phyloP scores from a whole-genome alignment of 2,329 filamentous ascomycete species.

The Verticillium zaregamsianum region DNA sequence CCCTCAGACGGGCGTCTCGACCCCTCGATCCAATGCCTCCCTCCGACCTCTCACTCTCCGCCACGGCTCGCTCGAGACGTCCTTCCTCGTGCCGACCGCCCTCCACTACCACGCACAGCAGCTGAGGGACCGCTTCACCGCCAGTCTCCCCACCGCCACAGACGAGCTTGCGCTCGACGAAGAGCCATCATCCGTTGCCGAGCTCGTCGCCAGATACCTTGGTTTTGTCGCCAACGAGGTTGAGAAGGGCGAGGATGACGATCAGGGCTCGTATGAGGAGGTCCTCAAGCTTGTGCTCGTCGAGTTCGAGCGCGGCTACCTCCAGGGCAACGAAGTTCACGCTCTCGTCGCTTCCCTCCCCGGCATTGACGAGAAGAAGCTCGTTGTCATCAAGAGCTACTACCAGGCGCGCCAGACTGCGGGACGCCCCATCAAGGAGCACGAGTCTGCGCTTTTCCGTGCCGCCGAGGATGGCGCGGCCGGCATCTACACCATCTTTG shows the following conservation, averaged over 20 bases:
- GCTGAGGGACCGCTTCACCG: constrained; percentile 84
- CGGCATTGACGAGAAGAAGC: constrained; percentile 89
- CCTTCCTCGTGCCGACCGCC: constrained; percentile 90
- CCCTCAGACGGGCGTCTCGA: constrained; percentile 94
- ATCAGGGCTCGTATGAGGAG: constrained; percentile 84
- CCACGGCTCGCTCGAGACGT: constrained; percentile 94
- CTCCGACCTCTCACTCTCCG: constrained; percentile 85
- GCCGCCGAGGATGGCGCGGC: constrained; percentile 81
- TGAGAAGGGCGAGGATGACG: constrained; percentile 86
- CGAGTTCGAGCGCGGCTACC: constrained; percentile 94
- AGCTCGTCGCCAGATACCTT: constrained; percentile 91
- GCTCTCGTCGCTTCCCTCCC: constrained; percentile 80
- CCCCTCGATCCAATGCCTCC: constrained; percentile 88
- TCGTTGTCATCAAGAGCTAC: constrained; percentile 85
- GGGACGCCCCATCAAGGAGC: constrained; percentile 81
- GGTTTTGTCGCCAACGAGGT: constrained; percentile 86
- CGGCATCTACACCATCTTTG: constrained; percentile 89
- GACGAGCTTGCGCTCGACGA: constrained; percentile 98
- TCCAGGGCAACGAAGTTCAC: constrained; percentile 94
- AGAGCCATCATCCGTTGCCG: constrained; percentile 92
- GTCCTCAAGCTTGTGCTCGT: constrained; percentile 89
- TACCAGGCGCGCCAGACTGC: constrained; percentile 82
- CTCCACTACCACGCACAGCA: constrained; percentile 95
- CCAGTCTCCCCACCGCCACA: constrained; percentile 82
- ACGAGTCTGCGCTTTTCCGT: constrained; percentile 88